Evolutionary conservation across 768 basidiomycete species (phyloP), one percentile per base, ranked within the genome.

Genomic region (Tulasnella sp.): DNA sequence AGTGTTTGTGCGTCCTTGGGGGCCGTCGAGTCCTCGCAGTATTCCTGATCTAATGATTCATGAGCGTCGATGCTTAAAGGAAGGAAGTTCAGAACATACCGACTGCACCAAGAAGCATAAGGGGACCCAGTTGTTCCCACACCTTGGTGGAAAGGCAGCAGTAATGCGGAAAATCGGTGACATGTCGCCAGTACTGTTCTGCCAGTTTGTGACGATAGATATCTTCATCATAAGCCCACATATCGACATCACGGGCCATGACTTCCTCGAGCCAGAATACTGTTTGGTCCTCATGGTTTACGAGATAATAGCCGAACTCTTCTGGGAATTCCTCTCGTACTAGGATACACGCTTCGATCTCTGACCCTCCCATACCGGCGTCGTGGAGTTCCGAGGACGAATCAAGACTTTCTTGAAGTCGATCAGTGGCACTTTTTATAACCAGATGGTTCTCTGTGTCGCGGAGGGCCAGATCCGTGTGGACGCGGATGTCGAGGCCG

Each of bases 261-360:
- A 50, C 76, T 22, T 76, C 42, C 31, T 76, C 46, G 48, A 76
- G 54, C 76, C 76, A 76, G n/a, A 76, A 76, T 6, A 54, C 48
- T 1, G 76, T 76, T 40, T 58, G 76, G 46, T 58, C 46, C n/a
- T 22, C 6, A 22, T 76, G 76, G 48, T 46, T 69, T 28, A 69
- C 64, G 64, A 69, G 64, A 14, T 69, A 69, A 69, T 69, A 69
- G 18, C 64, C 64, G 18, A 69, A 69, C 64, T 69, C 64, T 9
- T 69, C 64, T 6, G 64, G 64, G 20, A 24, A 37, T 3, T 37
- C 64, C 6, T 69, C 64, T 18, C 64, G 6, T 14, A 69, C 64
- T 0, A 69, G 11, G 34, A 69, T 69, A 31, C 64, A 69, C 4
- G 64, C 64, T 69, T 69, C 64, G 9, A 69, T 34, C 0, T 69